Percentiles rank a stretch among this genome's conserved stretches.
Evolutionary conservation across 768 basidiomycete genomes (phyloP).

Genomic region (Suillus occidentalis): DNA sequence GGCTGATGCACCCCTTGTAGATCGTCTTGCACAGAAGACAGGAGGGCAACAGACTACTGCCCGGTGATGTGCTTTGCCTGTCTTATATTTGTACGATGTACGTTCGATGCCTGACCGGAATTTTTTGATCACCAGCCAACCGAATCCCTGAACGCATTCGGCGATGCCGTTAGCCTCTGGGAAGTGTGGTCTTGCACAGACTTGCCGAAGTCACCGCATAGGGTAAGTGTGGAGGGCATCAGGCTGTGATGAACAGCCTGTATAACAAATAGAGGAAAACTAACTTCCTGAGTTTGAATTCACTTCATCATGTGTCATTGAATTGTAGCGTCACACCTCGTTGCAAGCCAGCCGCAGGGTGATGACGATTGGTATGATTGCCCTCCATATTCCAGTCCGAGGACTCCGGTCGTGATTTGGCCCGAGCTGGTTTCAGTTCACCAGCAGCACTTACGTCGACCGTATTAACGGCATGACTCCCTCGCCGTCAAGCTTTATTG

Average conservation of each 20-base stretch:
- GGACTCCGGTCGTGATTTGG: background rate
- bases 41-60: conserved; percentile 68
- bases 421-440: background rate
- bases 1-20: conserved; percentile 67
- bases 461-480: conserved; percentile 27
- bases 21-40: conserved; percentile 56
- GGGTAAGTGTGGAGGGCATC: conserved; percentile 18
- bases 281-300: background rate
- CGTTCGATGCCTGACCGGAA: background rate
- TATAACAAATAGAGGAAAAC: background rate
- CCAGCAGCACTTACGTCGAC: background rate
- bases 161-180: background rate
- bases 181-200: background rate
- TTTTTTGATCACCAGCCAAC: background rate
- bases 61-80: conserved; percentile 26
- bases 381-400: background rate
- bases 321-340: background rate
- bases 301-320: background rate
- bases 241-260: background rate
- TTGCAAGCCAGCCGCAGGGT: background rate
- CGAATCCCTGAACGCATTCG: background rate
- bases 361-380: background rate
- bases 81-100: background rate
- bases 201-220: conserved; percentile 6
- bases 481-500: conserved; percentile 56